Evolutionary conservation across 148 eudicot genomes (phyloP).

Genomic region (Gaultheria prostrata): DNA sequence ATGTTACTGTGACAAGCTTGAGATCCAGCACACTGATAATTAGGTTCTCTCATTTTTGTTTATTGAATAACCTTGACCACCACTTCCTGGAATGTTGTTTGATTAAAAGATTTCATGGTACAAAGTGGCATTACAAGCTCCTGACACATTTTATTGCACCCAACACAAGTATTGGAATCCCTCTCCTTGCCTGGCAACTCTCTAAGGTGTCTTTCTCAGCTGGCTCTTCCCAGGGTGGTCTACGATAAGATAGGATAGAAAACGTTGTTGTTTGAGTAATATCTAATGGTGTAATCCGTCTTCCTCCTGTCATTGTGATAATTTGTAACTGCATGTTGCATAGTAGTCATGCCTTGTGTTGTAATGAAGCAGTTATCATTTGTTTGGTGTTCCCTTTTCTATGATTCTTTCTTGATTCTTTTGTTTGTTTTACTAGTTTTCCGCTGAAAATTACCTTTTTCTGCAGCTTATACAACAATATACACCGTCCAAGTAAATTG

Average conservation of each 20-base stretch:
- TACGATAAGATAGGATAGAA: too few relatives aligned
- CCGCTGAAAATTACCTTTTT: conserved; percentile 16
- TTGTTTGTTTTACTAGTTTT: conserved; percentile 10
- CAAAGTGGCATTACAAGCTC: neutral
- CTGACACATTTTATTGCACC: neutral
- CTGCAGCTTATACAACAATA: conserved; percentile 83
- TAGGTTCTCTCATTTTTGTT: neutral
- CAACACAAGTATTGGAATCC: neutral
- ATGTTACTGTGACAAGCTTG: neutral
- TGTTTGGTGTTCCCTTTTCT: conserved; percentile 5
- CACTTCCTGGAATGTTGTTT: neutral
- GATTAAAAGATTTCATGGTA: neutral
- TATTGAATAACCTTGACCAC: neutral
- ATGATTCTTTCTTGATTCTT: neutral
- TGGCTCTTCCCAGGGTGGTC: too few relatives aligned
- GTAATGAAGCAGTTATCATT: neutral
- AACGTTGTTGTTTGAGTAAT: neutral
- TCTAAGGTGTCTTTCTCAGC: too few relatives aligned
- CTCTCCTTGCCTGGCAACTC: neutral
- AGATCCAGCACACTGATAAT: neutral
- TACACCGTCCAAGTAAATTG: conserved; percentile 79
- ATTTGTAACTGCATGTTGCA: neutral
- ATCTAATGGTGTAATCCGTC: neutral
- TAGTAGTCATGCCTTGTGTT: neutral
- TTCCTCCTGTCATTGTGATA: neutral